These are phyloP conservation scores for Circinella umbellata DNA, from an alignment of 371 early-diverging fungal species.

Conservation along the genomic window DNA sequence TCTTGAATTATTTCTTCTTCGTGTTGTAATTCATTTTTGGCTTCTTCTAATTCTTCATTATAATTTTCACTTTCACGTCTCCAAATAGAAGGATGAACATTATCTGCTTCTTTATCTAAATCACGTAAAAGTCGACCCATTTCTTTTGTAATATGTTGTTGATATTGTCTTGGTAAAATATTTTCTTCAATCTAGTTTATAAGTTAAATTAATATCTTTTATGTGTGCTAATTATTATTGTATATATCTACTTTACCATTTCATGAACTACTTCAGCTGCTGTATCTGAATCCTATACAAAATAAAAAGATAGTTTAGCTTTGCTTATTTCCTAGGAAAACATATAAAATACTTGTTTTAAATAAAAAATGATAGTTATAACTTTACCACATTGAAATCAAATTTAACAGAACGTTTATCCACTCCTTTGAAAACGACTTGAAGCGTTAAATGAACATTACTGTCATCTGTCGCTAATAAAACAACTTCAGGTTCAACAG, in stretches of 20 bases:
- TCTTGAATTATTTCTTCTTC: slow-evolving; percentile 38
- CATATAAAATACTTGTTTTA: too few species aligned
- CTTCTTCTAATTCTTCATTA: slow-evolving; percentile 42
- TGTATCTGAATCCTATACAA: slow-evolving; percentile 65
- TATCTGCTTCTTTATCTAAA: slow-evolving; percentile 49
- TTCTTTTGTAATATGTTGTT: slow-evolving; percentile 72
- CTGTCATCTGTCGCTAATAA: slow-evolving; percentile 55
- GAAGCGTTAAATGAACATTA: slow-evolving; percentile 65
- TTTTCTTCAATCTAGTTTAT: slow-evolving; percentile 61
- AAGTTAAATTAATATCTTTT: neutral
- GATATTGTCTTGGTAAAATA: slow-evolving; percentile 67
- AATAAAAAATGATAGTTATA: neutral
- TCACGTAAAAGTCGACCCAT: slow-evolving; percentile 79
- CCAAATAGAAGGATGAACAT: slow-evolving; percentile 42
- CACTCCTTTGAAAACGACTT: slow-evolving; percentile 73
- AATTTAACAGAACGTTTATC: slow-evolving; percentile 77
- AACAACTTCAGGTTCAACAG: slow-evolving; percentile 66
- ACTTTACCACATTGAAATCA: slow-evolving; percentile 65
- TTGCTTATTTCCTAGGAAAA: too few species aligned
- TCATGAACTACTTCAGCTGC: slow-evolving; percentile 82
- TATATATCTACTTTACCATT: slow-evolving; percentile 47
- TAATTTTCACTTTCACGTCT: slow-evolving; percentile 51
- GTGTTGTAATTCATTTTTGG: slow-evolving; percentile 35
- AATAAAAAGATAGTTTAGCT: too few species aligned
- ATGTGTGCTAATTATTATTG: too few species aligned